phyloP scores from a whole-genome alignment of 345 rosid genomes.

The Xanthoceras sorbifolium region DNA sequence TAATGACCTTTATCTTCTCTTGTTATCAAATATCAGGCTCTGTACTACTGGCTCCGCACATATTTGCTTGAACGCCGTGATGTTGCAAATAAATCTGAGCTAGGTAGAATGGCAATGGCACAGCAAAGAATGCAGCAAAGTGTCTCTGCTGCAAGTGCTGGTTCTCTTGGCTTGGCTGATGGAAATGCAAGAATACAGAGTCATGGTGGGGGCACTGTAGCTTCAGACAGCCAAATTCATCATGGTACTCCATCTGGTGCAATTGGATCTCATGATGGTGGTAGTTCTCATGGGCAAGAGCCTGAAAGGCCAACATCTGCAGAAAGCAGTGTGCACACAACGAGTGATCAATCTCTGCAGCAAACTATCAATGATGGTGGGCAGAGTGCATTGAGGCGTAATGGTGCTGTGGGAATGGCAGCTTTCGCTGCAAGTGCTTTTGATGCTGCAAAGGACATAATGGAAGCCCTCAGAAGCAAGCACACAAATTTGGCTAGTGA shows the following conservation, averaged over 20 bases:
- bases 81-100: constrained; percentile 90
- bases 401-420: constrained; percentile 58
- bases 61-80: constrained; percentile 98
- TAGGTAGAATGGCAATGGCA: constrained; percentile 75
- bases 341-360: constrained; percentile 77
- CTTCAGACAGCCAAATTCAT: constrained; percentile 65
- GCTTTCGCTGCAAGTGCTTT: constrained; percentile 92
- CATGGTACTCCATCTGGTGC: constrained; percentile 64
- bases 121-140: constrained; percentile 96
- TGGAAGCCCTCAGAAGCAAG: constrained; percentile 97
- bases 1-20: constrained; percentile 18
- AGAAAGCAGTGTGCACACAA: constrained; percentile 58
- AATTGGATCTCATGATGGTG: constrained; percentile 74
- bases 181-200: constrained; percentile 50
- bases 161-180: constrained; percentile 54
- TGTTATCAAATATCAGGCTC: constrained; percentile 54
- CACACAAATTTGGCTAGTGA: constrained; percentile 94
- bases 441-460: constrained; percentile 98
- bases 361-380: constrained; percentile 59
- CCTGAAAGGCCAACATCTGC: constrained; percentile 60
- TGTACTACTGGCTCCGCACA: constrained; percentile 98
- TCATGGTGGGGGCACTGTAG: constrained; percentile 55
- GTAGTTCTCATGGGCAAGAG: constrained; percentile 85
- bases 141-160: constrained; percentile 50
- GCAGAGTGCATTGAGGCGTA: constrained; percentile 69